Conservation (phyloP, 2,329 filamentous ascomycete genomes). For the Fusarium newnesense region DNA sequence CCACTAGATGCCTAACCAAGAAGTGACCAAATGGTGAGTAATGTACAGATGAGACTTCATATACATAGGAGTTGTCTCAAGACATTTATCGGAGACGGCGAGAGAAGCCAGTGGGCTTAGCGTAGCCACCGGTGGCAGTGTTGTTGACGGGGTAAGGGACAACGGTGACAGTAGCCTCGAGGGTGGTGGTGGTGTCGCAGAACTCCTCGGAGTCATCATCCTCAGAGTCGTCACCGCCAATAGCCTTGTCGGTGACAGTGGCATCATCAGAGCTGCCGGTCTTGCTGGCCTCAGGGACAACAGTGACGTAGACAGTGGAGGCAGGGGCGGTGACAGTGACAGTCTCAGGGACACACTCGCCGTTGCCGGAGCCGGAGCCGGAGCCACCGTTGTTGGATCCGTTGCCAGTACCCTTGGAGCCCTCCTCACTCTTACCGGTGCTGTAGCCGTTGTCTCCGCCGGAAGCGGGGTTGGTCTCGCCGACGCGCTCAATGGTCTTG, state of each 20-base stretch:
- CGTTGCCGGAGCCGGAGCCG: conserved; percentile 1
- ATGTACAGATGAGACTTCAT: conserved; percentile 40
- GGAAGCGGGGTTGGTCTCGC: conserved; percentile 37
- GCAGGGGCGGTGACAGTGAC: conserved; percentile 48
- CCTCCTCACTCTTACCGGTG: conserved; percentile 21
- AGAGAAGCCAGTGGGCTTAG: conserved; percentile 50
- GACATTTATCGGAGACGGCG: conserved; percentile 48
- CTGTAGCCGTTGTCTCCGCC: conserved; percentile 35
- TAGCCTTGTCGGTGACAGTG: conserved; percentile 33
- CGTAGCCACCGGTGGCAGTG: conserved; percentile 49
- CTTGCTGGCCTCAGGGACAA: conserved; percentile 39
- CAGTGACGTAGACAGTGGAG: conserved; percentile 52
- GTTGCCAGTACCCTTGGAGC: conserved; percentile 26
- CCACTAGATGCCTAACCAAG: conserved; percentile 37
- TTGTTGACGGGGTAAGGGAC: conserved; percentile 56
- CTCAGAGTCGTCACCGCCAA: conserved; percentile 18
- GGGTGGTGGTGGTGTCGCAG: conserved; percentile 43
- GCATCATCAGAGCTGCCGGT: conserved; percentile 34
- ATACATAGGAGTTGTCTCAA: conserved; percentile 24
- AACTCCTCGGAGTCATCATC: conserved; percentile 36
- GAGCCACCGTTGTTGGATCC: conserved; percentile 20
- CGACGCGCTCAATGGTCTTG: conserved; percentile 47
- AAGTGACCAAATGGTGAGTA: conserved; percentile 36
- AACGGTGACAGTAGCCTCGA: conserved; percentile 49
- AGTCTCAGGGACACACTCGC: conserved; percentile 40